These are phyloP conservation scores for Lachancea thermotolerans DNA, from an alignment of 805 yeast species.

Conservation along the genomic window DNA sequence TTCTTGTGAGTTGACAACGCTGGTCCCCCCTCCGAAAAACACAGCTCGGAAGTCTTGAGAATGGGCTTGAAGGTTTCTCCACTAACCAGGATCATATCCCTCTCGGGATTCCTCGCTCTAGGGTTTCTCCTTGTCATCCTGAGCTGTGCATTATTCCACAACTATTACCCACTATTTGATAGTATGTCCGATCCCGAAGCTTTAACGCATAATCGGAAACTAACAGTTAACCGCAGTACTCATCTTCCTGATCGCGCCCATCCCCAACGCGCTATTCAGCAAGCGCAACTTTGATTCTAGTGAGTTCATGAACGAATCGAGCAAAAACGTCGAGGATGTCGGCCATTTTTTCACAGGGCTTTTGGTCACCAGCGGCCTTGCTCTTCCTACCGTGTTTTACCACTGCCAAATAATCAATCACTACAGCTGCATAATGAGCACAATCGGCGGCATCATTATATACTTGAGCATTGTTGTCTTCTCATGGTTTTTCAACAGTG, in stretches of 20 bases:
- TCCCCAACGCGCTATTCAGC: slow-evolving; percentile 59
- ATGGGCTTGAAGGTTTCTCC: slow-evolving; percentile 31
- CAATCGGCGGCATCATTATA: slow-evolving; percentile 76
- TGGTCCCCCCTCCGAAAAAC: background rate
- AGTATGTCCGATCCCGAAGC: slow-evolving; percentile 31
- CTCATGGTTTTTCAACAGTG: slow-evolving; percentile 56
- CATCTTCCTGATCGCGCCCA: slow-evolving; percentile 60
- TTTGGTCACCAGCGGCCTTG: slow-evolving; percentile 66
- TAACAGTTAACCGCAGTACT: slow-evolving; percentile 33
- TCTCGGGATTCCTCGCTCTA: slow-evolving; percentile 58
- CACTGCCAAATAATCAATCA: slow-evolving; percentile 68
- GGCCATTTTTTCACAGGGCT: slow-evolving; percentile 78
- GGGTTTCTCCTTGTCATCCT: slow-evolving; percentile 85
- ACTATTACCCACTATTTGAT: slow-evolving; percentile 85
- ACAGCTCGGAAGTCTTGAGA: background rate
- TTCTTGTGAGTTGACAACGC: no score
- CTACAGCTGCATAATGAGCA: slow-evolving; percentile 69
- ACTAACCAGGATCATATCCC: slow-evolving; percentile 29
- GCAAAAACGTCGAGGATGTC: slow-evolving; percentile 52
- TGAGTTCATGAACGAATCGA: slow-evolving; percentile 57
- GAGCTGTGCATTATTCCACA: slow-evolving; percentile 80
- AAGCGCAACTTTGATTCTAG: slow-evolving; percentile 39
- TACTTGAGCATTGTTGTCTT: slow-evolving; percentile 80
- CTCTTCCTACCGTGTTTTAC: slow-evolving; percentile 66
- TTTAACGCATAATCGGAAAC: background rate